A percentile compares a stretch with the other conserved stretches of the same genome.
Conservation (phyloP, 164 flowering plant species). For the Berberis vulgaris region DNA sequence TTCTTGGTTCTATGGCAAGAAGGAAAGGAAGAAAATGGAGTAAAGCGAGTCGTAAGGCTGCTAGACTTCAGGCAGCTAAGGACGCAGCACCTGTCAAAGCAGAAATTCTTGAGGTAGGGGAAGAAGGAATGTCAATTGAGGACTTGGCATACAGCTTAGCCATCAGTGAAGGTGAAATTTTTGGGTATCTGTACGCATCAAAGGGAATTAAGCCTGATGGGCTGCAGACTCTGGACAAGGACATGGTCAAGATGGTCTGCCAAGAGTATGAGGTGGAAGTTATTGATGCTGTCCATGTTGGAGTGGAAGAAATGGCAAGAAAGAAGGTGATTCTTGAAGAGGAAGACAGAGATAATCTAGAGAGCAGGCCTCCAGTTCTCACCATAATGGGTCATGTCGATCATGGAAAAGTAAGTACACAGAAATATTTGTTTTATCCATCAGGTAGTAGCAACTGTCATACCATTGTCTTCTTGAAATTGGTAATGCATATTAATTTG, state of each 20-base stretch:
- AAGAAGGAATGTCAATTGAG: slow-evolving; percentile 74
- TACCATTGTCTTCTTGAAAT: background rate
- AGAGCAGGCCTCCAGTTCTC: slow-evolving; percentile 81
- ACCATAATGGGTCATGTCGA: slow-evolving; percentile 99
- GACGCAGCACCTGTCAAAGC: slow-evolving; percentile 85
- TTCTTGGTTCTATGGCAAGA: slow-evolving; percentile 42
- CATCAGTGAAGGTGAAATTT: slow-evolving; percentile 74
- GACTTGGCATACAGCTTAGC: slow-evolving; percentile 76
- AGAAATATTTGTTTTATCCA: too few species aligned
- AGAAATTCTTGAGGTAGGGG: slow-evolving; percentile 87
- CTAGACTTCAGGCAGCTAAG: slow-evolving; percentile 69
- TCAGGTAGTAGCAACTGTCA: too few species aligned
- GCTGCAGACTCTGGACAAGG: slow-evolving; percentile 60
- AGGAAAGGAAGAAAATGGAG: slow-evolving; percentile 87
- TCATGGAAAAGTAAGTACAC: slow-evolving; percentile 74
- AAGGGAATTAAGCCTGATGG: slow-evolving; percentile 81
- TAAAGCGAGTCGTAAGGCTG: slow-evolving; percentile 85
- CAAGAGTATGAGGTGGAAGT: slow-evolving; percentile 78
- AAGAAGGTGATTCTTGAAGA: slow-evolving; percentile 82
- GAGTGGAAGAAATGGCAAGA: slow-evolving; percentile 76
- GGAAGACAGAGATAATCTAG: slow-evolving; percentile 77
- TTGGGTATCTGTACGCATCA: slow-evolving; percentile 51
- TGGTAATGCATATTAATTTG: background rate
- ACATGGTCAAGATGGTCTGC: slow-evolving; percentile 86
- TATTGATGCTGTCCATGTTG: slow-evolving; percentile 57